phyloP scores from a whole-genome alignment of 371 early-diverging fungal genomes.

The Mortierella sp. region DNA sequence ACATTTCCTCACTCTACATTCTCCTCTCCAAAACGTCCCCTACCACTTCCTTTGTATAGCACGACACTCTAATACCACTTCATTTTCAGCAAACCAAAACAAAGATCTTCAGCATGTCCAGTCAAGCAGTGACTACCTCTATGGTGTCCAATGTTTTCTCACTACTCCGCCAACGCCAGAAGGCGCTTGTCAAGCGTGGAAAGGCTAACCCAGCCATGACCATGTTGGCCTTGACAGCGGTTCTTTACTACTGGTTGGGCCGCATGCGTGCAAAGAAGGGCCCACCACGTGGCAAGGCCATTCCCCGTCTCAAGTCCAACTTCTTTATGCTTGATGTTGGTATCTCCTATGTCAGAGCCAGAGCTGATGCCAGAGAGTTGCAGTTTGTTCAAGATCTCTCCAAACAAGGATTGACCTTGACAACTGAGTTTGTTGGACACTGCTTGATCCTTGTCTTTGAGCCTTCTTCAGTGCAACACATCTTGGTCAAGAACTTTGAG shows the following conservation, averaged over 20 bases:
- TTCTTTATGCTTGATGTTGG: constrained; percentile 48
- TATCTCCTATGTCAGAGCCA: constrained; percentile 32
- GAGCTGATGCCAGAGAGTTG: constrained; percentile 39
- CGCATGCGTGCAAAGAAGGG: constrained; percentile 50
- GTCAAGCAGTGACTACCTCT: constrained; percentile 30
- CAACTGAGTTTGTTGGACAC: constrained; percentile 48
- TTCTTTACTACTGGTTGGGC: constrained; percentile 55
- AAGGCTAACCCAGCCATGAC: constrained; percentile 55
- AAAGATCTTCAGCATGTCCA: background rate
- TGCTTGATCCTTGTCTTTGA: constrained; percentile 50
- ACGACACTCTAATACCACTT: background rate
- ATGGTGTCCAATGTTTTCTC: constrained; percentile 42
- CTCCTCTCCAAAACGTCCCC: background rate
- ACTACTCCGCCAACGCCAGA: constrained; percentile 52
- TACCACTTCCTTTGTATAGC: background rate
- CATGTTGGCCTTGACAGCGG: constrained; percentile 52
- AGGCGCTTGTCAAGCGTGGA: constrained; percentile 45
- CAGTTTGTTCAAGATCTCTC: constrained; percentile 48
- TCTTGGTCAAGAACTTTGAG: constrained; percentile 58
- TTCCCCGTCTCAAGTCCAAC: constrained; percentile 37
- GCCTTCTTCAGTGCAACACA: constrained; percentile 57
- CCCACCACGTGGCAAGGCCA: constrained; percentile 45
- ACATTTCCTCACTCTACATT: background rate
- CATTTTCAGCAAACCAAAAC: too few species aligned
- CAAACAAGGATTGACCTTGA: constrained; percentile 49